phyloP scores from a whole-genome alignment of 805 yeast species.

The Pichia occidentalis region DNA sequence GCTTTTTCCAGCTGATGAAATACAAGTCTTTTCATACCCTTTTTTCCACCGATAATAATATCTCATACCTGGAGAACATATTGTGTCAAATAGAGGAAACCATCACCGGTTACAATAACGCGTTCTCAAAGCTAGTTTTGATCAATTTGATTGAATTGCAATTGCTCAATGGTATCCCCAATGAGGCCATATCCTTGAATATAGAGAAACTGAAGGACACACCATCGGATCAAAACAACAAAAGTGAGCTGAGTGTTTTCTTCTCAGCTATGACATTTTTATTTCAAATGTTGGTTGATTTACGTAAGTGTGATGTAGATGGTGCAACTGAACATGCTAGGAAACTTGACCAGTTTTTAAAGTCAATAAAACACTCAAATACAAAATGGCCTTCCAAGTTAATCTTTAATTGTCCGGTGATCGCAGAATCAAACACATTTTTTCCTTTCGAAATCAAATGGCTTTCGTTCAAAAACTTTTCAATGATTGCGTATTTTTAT shows the following conservation, averaged over 20 bases:
- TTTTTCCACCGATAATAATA: conserved; percentile 25
- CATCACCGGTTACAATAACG: conserved; percentile 11
- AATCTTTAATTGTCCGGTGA: neutral
- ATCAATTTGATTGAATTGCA: conserved; percentile 29
- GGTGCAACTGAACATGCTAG: neutral
- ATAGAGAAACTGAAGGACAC: conserved; percentile 18
- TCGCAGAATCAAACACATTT: conserved; percentile 1
- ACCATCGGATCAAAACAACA: conserved; percentile 16
- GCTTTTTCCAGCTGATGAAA: conserved; percentile 30
- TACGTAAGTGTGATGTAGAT: too few species aligned
- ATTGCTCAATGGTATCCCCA: conserved; percentile 28
- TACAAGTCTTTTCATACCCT: conserved; percentile 27
- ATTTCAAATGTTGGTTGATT: too few species aligned
- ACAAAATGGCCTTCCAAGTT: conserved; percentile 1
- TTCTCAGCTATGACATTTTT: too few species aligned
- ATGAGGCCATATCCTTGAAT: conserved; percentile 17
- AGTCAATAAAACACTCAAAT: conserved; percentile 24
- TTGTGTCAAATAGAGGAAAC: conserved; percentile 7
- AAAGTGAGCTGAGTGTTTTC: conserved; percentile 1
- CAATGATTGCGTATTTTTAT: conserved; percentile 35
- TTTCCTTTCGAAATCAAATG: conserved; percentile 32
- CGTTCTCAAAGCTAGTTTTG: conserved; percentile 22
- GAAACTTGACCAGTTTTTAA: conserved; percentile 25
- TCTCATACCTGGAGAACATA: conserved; percentile 3
- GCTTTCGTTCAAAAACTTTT: conserved; percentile 39